Percentiles rank a stretch among this genome's conserved stretches.
These are phyloP conservation scores for Teratosphaeria nubilosa DNA, from an alignment of 2,329 filamentous ascomycete genomes.

Conservation along the genomic window DNA sequence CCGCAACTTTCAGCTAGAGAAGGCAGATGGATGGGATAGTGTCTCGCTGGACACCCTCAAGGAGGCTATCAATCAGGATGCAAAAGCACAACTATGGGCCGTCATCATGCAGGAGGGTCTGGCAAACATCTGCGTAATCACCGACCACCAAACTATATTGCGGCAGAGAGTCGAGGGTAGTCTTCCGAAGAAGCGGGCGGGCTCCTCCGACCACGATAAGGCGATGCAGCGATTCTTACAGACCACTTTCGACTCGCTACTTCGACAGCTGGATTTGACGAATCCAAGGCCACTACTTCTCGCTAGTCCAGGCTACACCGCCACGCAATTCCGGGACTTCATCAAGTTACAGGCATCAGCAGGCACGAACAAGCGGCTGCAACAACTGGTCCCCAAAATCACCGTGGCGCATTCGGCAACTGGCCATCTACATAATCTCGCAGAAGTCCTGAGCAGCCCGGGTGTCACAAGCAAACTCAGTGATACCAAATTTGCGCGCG, in stretches of 20 bases:
- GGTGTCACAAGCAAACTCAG: slow-evolving; percentile 68
- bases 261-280: slow-evolving; percentile 67
- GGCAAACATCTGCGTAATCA: slow-evolving; percentile 75
- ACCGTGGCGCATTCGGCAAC: slow-evolving; percentile 73
- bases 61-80: slow-evolving; percentile 69
- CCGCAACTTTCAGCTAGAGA: slow-evolving; percentile 79
- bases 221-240: slow-evolving; percentile 57
- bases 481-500: slow-evolving; percentile 78
- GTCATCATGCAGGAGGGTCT: slow-evolving; percentile 88
- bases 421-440: slow-evolving; percentile 76
- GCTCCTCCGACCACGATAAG: slow-evolving; percentile 54
- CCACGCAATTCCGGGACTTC: slow-evolving; percentile 68
- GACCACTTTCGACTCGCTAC: slow-evolving; percentile 62
- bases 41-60: slow-evolving; percentile 68
- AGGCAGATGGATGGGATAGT: slow-evolving; percentile 79
- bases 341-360: slow-evolving; percentile 52
- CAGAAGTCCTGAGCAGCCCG: slow-evolving; percentile 74
- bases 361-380: slow-evolving; percentile 63
- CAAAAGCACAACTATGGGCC: slow-evolving; percentile 73
- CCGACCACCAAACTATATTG: slow-evolving; percentile 66
- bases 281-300: slow-evolving; percentile 64
- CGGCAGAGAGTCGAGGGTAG: slow-evolving; percentile 58
- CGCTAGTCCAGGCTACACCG: slow-evolving; percentile 82
- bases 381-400: slow-evolving; percentile 51
- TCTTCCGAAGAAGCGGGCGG: slow-evolving; percentile 58